These are phyloP conservation scores for Podaxis sp. DNA, from an alignment of 768 basidiomycete genomes.

Conservation along the genomic window DNA sequence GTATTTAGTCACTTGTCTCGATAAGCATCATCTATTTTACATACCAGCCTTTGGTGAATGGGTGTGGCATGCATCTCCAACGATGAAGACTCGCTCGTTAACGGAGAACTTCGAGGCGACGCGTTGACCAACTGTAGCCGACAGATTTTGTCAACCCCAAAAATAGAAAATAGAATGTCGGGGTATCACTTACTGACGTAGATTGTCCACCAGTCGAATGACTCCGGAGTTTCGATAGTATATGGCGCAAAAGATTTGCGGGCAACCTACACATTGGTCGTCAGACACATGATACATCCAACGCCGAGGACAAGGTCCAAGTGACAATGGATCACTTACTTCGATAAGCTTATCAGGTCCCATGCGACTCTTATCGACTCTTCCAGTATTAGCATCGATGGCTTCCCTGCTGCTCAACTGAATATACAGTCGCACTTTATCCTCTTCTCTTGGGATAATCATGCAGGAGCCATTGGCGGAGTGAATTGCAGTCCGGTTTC, in stretches of 20 bases:
- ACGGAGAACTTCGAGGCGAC: slow-evolving; percentile 63
- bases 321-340: slow-evolving; percentile 28
- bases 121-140: slow-evolving; percentile 62
- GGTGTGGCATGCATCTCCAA: slow-evolving; percentile 73
- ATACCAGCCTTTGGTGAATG: slow-evolving; percentile 66
- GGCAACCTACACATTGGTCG: slow-evolving; percentile 40
- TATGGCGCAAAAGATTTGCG: slow-evolving; percentile 58
- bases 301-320: not conserved
- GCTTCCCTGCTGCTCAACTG: slow-evolving; percentile 55
- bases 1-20: too few relatives aligned
- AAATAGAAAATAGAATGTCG: not conserved
- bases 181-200: slow-evolving; percentile 52
- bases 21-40: slow-evolving; percentile 1
- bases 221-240: slow-evolving; percentile 42
- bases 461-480: slow-evolving; percentile 68
- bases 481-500: slow-evolving; percentile 64
- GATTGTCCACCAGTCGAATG: slow-evolving; percentile 70
- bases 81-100: slow-evolving; percentile 70
- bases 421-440: slow-evolving; percentile 68
- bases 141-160: not conserved
- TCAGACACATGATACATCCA: not conserved
- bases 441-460: slow-evolving; percentile 71
- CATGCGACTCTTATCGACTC: slow-evolving; percentile 52
- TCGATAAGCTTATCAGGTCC: slow-evolving; percentile 51
- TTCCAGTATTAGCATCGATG: slow-evolving; percentile 42